Evolutionary conservation across 129 eudicot genomes (phyloP), one percentile per base, ranked within the genome.

Genomic region (Glebionis coronaria): DNA sequence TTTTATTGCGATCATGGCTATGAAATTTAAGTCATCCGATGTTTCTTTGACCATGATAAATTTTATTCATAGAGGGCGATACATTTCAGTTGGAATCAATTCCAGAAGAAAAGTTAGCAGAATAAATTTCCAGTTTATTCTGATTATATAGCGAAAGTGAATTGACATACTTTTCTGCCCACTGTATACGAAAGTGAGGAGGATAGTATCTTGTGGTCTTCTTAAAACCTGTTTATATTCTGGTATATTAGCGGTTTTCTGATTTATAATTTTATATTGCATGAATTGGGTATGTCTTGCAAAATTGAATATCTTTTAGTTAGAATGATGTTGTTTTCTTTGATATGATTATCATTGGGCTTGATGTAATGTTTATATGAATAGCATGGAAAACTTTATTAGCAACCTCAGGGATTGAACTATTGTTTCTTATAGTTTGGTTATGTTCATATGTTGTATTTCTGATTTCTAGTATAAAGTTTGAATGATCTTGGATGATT

Each of bases 161-260:
- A 31, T n/a, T 31, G 9, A 5, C 40, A 31, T 31, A 31, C 40
- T 31, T 31, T 31, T 31, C 40, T 31, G 40, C 1, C 8, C 7
- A 31, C 9, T 31, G 38, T 31, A 31, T 31, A 31, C 40, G 8
- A 5, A 31, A 5, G 40, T 31, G 40, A 31, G 38, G 9, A 31
- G 40, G 40, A 31, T 6, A 31, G 40, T 5, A 31, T 31, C 40
- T 5, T 6, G 40, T 31, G 40, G 40, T 6, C 27, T 38, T 56
- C 42, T 40, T 12, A 44, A 50, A 47, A 49, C 57, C 51, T 56
- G 45, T 42, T 40, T 59, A 56, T 56, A 56, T 56, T 44, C 56
- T 69, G 27, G 28, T 69, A 42, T 69, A 44, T 69, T 57, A 66
- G 54, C 56, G 67, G 31, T 56, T 21, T 56, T 45, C 44, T 65